Evolutionary conservation across 176 grass and related monocot genomes (phyloP).

Genomic region (Oryza australiensis): DNA sequence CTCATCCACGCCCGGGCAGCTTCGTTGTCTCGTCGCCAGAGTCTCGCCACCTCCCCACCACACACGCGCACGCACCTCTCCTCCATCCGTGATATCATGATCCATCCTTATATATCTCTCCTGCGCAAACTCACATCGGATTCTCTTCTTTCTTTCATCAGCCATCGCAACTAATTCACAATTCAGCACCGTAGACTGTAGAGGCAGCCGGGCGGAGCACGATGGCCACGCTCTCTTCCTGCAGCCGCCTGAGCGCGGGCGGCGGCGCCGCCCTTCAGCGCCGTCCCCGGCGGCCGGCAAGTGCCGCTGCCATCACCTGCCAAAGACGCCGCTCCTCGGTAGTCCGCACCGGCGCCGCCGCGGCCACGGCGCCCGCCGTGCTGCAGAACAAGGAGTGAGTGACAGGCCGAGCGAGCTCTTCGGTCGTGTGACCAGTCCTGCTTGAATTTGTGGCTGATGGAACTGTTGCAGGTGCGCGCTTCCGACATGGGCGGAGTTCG

Average conservation of each 20-base stretch:
- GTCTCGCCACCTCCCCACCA: constrained; percentile 45
- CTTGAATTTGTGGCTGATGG: background rate
- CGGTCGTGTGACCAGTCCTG: background rate
- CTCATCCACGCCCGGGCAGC: background rate
- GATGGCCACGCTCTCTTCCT: constrained; percentile 52
- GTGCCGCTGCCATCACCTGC: constrained; percentile 9
- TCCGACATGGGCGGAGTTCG: constrained; percentile 83
- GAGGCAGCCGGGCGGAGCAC: background rate
- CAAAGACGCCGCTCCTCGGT: constrained; percentile 17
- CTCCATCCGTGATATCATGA: background rate
- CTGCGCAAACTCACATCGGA: background rate
- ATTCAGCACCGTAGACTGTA: too few species aligned
- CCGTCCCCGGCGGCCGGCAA: background rate
- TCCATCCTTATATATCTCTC: constrained; percentile 29
- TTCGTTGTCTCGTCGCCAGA: too few species aligned
- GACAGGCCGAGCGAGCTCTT: too few species aligned
- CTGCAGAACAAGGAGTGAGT: constrained; percentile 29
- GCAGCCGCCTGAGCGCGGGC: constrained; percentile 43
- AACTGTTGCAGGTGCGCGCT: constrained; percentile 38
- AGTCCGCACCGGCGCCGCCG: constrained; percentile 13
- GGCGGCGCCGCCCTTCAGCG: constrained; percentile 27
- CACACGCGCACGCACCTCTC: constrained; percentile 21
- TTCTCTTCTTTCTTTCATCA: background rate
- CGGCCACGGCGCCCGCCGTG: constrained; percentile 17
- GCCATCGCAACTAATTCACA: background rate